These are phyloP conservation scores for Avena insularis DNA, from an alignment of 176 grass and related monocot species.

Conservation along the genomic window DNA sequence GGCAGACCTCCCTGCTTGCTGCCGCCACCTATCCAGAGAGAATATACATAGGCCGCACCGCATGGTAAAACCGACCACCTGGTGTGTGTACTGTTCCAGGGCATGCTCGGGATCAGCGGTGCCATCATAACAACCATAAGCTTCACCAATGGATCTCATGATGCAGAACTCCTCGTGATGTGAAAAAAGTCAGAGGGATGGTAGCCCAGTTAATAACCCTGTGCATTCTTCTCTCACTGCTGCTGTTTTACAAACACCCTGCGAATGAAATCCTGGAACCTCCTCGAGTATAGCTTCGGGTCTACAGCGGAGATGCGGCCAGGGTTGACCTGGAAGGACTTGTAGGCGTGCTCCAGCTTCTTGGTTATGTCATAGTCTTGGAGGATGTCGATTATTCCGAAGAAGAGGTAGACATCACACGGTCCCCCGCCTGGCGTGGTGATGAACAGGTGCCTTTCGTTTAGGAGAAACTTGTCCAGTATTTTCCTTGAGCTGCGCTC, in stretches of 20 bases:
- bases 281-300: conserved; percentile 86
- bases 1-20: conserved; percentile 40
- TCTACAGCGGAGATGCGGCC: conserved; percentile 81
- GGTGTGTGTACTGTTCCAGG: conserved; percentile 41
- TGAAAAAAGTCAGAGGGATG: conserved; percentile 40
- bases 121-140: conserved; percentile 34
- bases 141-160: conserved; percentile 53
- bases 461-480: conserved; percentile 47
- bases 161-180: conserved; percentile 53
- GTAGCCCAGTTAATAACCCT: conserved; percentile 3
- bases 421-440: conserved; percentile 41
- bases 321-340: conserved; percentile 82
- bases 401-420: conserved; percentile 76
- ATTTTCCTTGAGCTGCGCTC: conserved; percentile 52
- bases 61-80: not conserved
- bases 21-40: conserved; percentile 49
- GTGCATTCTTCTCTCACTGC: conserved; percentile 38
- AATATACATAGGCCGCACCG: not conserved
- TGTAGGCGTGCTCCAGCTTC: conserved; percentile 89
- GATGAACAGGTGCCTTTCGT: conserved; percentile 56
- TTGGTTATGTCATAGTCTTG: conserved; percentile 74
- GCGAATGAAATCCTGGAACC: conserved; percentile 83
- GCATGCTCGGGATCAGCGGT: conserved; percentile 56
- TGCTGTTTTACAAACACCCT: conserved; percentile 69
- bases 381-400: conserved; percentile 86